Base-by-base conservation (phyloP, 495 filamentous ascomycete species). In the Penicillium angulare region DNA sequence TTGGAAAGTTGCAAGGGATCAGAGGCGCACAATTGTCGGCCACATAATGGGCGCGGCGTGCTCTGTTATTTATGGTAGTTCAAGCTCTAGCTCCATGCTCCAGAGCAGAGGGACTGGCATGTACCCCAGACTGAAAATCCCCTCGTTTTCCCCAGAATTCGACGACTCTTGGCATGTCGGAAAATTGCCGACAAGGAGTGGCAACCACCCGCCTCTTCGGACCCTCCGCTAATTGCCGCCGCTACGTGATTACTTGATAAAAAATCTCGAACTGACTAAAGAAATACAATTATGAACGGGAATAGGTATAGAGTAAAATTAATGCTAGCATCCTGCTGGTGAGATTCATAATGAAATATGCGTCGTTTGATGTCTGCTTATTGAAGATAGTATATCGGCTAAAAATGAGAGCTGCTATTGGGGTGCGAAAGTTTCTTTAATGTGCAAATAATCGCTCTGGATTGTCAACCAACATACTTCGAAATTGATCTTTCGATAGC, bases 401-500 rank as follows among this genome's bases (percentile, higher is more conserved):
- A n/a, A n/a, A n/a, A n/a, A n/a, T n/a, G n/a, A n/a, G n/a, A n/a
- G n/a, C n/a, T n/a, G n/a, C n/a, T n/a, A n/a, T n/a, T n/a, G n/a
- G 17, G 17, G n/a, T 21, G n/a, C 26, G 10, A 34, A 7, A 22
- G 12, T 34, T 29, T 13, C 20, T 31, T 43, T 18, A 53, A 27
- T 32, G 5, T n/a, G 15, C 51, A 43, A 55, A 54, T 1, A 50
- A 23, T n/a, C 40, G 23, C 26, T 54, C 40, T 10, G 56, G 47
- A 31, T 47, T 59, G 7, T 59, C 47, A 6, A 47, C 43, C 7
- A 52, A 20, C 56, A 59, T 59, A 34, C 47, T 40, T 18, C 21
- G 29, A 21, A 35, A 55, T 49, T 59, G 56, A 10, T 20, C 29
- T 9, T 39, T 23, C 4, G 53, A 42, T 12, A 61, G 18, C 57